These are phyloP conservation scores for Chlorokybus atmophyticus DNA, from an alignment of 139 green algal genomes.

Conservation along the genomic window DNA sequence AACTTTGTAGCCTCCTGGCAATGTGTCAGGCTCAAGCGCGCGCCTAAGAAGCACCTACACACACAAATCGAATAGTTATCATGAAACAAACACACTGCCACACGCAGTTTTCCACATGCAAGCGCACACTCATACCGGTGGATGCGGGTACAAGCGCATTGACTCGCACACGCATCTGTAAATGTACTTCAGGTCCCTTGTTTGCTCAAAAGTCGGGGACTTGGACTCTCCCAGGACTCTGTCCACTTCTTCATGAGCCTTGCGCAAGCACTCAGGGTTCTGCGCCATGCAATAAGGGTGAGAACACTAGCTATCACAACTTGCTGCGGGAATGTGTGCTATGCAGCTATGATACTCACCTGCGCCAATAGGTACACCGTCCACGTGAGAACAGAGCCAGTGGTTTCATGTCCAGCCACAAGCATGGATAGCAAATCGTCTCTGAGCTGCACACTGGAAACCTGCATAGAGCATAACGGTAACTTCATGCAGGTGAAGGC, in stretches of 20 bases:
- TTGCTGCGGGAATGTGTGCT: too few relatives aligned
- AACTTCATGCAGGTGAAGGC: too few relatives aligned
- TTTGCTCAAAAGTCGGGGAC: conserved; percentile 49
- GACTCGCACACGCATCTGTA: conserved; percentile 87
- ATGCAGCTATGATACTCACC: not conserved
- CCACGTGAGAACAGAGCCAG: conserved; percentile 89
- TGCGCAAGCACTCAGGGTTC: conserved; percentile 28
- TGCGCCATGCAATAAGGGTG: not conserved
- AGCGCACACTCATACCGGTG: conserved; percentile 78
- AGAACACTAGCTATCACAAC: conserved; percentile 1
- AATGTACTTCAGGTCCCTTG: conserved; percentile 66
- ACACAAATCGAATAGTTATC: too few relatives aligned
- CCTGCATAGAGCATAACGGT: too few relatives aligned
- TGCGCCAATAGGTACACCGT: conserved; percentile 82
- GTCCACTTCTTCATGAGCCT: conserved; percentile 78
- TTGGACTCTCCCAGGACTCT: conserved; percentile 48
- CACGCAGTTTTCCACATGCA: too few relatives aligned
- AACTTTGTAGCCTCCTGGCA: conserved; percentile 56
- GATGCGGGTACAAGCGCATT: conserved; percentile 97
- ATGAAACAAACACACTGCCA: too few relatives aligned
- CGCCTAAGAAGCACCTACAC: conserved; percentile 31
- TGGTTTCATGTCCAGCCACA: conserved; percentile 98
- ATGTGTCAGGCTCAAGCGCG: conserved; percentile 44
- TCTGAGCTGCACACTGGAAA: conserved; percentile 60
- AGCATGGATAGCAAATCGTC: conserved; percentile 98